Evolutionary conservation across 495 filamentous ascomycete genomes (phyloP).

Genomic region (Talaromyces thailandensis): DNA sequence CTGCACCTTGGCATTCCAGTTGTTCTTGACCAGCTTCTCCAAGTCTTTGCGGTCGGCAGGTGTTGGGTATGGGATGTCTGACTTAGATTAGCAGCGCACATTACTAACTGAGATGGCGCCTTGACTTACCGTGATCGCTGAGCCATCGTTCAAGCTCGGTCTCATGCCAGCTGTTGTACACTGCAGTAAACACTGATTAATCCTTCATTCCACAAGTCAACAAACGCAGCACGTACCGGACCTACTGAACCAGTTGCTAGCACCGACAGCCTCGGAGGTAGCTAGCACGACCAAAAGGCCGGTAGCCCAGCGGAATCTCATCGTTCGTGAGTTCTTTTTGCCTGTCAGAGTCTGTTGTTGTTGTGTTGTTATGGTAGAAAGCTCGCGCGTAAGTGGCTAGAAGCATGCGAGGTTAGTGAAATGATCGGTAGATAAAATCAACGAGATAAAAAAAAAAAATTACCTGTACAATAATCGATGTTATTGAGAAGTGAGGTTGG

Average conservation of each 20-base stretch:
- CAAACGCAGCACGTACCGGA: constrained; percentile 44
- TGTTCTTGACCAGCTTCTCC: constrained; percentile 72
- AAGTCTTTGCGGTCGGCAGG: constrained; percentile 82
- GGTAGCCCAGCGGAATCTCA: constrained; percentile 65
- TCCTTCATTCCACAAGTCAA: neutral
- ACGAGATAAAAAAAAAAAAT: neutral
- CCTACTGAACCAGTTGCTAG: constrained; percentile 73
- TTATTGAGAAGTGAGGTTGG: neutral
- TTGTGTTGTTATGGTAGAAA: constrained; percentile 1
- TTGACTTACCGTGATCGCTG: constrained; percentile 57
- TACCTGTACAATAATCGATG: neutral
- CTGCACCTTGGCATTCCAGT: constrained; percentile 73
- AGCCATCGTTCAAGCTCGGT: constrained; percentile 97
- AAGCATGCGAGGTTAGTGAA: neutral
- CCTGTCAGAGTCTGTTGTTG: neutral
- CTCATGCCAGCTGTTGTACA: constrained; percentile 98
- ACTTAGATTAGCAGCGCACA: neutral
- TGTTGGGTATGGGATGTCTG: constrained; percentile 72
- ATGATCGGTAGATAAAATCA: neutral
- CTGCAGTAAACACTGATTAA: constrained; percentile 31
- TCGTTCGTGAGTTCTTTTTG: constrained; percentile 23
- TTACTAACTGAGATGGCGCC: neutral
- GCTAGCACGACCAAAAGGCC: constrained; percentile 63
- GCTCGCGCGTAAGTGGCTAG: neutral
- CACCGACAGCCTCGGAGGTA: constrained; percentile 54